phyloP scores from a whole-genome alignment of 1,139 yeast species.

The Meyerozyma smithsonii region DNA sequence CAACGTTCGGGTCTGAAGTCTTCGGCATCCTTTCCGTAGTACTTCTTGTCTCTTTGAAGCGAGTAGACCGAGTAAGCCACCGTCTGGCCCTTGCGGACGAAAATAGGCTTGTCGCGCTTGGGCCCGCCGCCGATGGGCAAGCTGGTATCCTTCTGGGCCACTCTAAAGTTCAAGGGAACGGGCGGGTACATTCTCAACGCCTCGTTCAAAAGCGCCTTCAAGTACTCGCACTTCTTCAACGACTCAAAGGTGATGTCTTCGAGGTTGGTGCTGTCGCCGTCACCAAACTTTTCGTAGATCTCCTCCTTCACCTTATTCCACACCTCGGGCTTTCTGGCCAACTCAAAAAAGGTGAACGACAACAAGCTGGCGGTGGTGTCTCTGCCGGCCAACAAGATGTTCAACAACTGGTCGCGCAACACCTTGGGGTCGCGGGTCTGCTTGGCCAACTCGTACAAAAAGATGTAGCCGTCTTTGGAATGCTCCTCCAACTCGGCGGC shows the following conservation, averaged over 20 bases:
- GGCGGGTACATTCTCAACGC: constrained; percentile 50
- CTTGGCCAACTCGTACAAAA: constrained; percentile 42
- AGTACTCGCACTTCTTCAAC: constrained; percentile 45
- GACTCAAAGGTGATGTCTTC: constrained; percentile 42
- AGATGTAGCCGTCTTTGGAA: constrained; percentile 34
- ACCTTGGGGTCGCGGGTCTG: constrained; percentile 39
- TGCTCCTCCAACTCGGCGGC: constrained; percentile 33
- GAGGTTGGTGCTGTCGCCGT: constrained; percentile 24
- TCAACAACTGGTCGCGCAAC: constrained; percentile 41
- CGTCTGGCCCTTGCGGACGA: constrained; percentile 42
- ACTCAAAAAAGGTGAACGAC: constrained; percentile 37
- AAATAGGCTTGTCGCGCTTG: constrained; percentile 37
- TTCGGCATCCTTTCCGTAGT: constrained; percentile 46
- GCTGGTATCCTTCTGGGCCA: constrained; percentile 40
- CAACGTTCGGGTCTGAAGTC: constrained; percentile 51
- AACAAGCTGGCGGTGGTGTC: constrained; percentile 46
- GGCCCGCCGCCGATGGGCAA: constrained; percentile 52
- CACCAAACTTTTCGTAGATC: constrained; percentile 30
- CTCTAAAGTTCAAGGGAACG: constrained; percentile 50
- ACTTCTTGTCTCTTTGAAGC: constrained; percentile 40
- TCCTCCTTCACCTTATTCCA: constrained; percentile 31
- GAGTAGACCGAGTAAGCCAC: constrained; percentile 41
- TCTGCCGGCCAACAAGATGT: constrained; percentile 43
- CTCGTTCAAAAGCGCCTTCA: constrained; percentile 47
- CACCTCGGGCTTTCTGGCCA: constrained; percentile 36